A percentile compares a stretch with the other conserved stretches of the same genome.
phyloP scores from a whole-genome alignment of 2,329 filamentous ascomycete species.

The Fusarium coicis region DNA sequence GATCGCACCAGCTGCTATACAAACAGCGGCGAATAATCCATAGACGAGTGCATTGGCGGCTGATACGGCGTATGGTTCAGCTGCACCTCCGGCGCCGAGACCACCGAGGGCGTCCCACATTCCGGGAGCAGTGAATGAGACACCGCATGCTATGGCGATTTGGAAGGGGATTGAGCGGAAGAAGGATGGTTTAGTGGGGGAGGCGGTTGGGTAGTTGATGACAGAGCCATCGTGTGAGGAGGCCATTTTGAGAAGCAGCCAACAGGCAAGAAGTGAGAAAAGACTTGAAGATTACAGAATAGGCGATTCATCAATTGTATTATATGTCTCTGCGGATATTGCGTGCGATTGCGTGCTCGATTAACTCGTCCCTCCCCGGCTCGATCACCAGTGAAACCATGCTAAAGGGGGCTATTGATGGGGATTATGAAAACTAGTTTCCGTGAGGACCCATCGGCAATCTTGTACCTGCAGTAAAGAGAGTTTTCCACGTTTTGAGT shows the following conservation, averaged over 20 bases:
- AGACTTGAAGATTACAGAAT: background rate
- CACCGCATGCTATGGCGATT: constrained; percentile 31
- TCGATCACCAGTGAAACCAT: constrained; percentile 2
- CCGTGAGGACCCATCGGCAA: background rate
- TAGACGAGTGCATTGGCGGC: constrained; percentile 14
- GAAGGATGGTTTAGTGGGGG: background rate
- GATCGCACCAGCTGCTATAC: constrained; percentile 14
- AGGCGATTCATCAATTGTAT: background rate
- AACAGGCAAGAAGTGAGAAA: background rate
- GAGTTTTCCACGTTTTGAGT: background rate
- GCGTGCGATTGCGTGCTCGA: constrained; percentile 28
- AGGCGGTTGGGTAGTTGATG: background rate
- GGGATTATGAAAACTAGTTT: background rate
- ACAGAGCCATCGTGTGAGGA: constrained; percentile 8
- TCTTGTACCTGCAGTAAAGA: constrained; percentile 15
- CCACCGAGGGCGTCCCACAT: constrained; percentile 44
- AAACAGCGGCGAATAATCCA: constrained; percentile 12
- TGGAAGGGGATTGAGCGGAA: constrained; percentile 34
- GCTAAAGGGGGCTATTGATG: background rate
- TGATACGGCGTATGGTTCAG: constrained; percentile 65
- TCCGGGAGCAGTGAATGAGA: constrained; percentile 40
- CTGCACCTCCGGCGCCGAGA: constrained; percentile 57
- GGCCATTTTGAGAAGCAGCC: background rate
- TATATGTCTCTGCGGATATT: background rate
- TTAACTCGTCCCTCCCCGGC: background rate